Conservation (phyloP, 495 filamentous ascomycete genomes). For the Penicillium pulvis region DNA sequence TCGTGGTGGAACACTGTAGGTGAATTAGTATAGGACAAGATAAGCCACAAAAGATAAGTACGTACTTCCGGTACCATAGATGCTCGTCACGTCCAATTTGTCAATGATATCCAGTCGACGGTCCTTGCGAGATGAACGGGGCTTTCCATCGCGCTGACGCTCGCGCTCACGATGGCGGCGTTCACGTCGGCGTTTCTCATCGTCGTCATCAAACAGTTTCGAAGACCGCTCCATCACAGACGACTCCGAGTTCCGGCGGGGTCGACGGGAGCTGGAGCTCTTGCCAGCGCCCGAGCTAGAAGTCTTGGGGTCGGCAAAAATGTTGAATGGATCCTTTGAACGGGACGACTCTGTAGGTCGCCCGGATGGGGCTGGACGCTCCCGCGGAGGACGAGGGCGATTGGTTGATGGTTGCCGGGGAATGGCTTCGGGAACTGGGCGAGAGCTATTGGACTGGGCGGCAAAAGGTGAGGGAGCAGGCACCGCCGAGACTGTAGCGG, state of each 20-base stretch:
- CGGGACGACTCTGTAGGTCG: constrained; percentile 27
- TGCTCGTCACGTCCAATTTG: constrained; percentile 94
- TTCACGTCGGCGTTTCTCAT: constrained; percentile 75
- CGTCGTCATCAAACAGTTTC: constrained; percentile 66
- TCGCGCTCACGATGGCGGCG: constrained; percentile 69
- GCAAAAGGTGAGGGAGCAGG: constrained; percentile 13
- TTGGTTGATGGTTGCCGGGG: constrained; percentile 27
- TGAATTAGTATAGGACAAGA: constrained; percentile 10
- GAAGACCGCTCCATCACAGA: constrained; percentile 71
- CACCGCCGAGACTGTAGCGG: constrained; percentile 14
- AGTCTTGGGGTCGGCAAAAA: constrained; percentile 59
- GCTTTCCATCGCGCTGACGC: constrained; percentile 59
- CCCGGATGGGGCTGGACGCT: constrained; percentile 25
- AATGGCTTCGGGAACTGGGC: constrained; percentile 42
- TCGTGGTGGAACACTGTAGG: constrained; percentile 93
- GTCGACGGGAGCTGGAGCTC: constrained; percentile 51
- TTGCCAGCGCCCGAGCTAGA: constrained; percentile 29
- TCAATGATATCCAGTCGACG: constrained; percentile 91
- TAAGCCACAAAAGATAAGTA: constrained; percentile 17
- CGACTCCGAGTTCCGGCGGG: constrained; percentile 90
- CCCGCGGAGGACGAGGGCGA: constrained; percentile 34
- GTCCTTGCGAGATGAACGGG: constrained; percentile 47
- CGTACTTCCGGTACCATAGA: constrained; percentile 93
- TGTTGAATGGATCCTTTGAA: constrained; percentile 51
- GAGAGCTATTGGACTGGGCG: constrained; percentile 42